Evolutionary conservation across 2,329 filamentous ascomycete species (phyloP), one percentile per base, ranked within the genome.

Genomic region (Massarina eburnea): DNA sequence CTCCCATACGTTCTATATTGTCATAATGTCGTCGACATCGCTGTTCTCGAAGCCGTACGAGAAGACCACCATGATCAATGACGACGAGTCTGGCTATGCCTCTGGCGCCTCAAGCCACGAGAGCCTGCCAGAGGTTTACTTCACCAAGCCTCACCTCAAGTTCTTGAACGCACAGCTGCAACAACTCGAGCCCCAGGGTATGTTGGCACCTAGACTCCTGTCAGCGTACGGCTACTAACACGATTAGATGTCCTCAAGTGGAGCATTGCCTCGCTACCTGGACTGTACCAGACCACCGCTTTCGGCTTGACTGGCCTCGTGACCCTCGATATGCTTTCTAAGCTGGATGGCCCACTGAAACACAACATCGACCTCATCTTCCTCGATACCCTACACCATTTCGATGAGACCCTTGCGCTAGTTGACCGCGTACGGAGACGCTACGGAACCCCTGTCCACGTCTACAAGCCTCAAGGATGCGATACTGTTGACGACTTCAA

Each of bases 131-230:
- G 82, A 89, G 49, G 80, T 97, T 62, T 84, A 86, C 71, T 90
- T 99, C 76, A 92, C 89, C 56, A 87, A 87, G 70, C 82, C 86
- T 53, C 92, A 99, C 71, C 79, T 97, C 58, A 86, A 89, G 62
- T 92, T 92, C 72, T 80, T 99, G 70, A 99, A 99, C 79, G 75
- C 84, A 54, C 90, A 95, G 72, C 77, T 99, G 59, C 88, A 94
- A 71, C 82, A 85, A 66, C 88, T 97, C 71, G 84, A 91, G 67
- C 89, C 94, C 51, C 80, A 92, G 73, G 80, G 80, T 82, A 67
- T 57, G 74, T 67, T 40, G 19, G 30, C 38, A 45, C 38, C 49
- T 43, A 17, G 41, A 50, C 58, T 38, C 49, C 41, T 19, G 36
- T n/a, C 27, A 29, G 55, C 27, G 27, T 30, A 14, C 12, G n/a